Evolutionary conservation across 768 basidiomycete genomes (phyloP), one percentile per base, ranked within the genome.

Genomic region (Collybia nuda): DNA sequence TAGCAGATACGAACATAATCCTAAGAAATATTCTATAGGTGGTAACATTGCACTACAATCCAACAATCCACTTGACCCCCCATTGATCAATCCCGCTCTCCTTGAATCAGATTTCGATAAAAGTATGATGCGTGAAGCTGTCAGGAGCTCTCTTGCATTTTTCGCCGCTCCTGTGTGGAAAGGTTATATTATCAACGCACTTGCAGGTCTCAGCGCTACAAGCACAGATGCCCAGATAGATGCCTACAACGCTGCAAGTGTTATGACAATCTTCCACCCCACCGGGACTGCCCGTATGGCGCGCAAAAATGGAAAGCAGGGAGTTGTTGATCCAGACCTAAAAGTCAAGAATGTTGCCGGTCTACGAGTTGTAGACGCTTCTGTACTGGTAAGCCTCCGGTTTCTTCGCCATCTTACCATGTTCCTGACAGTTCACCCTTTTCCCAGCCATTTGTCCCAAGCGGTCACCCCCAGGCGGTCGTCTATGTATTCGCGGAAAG

Each of bases 281-380:
- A 56, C 57, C 7, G 57, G 62, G 0, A 64, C 63, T 1, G 63
- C 67, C 7, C 40, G 40, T 2, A 66, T 69, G 62, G 24, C 40
- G 4, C n/a, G 40, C 1, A 15, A 29, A 14, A 12, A 23, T 21
- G 40, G 40, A 1, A 8, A n/a, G 8, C 5, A 14, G 5, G 48
- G 48, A 6, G 48, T 50, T 2, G 48, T 50, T 5, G 40, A 35
- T n/a, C 48, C 48, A 1, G 55, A 67, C 38, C 50, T 72, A 21
- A 50, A 36, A 12, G 65, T 72, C 9, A 68, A 70, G 54, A 63
- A 64, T 3, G 54, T 65, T 2, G 35, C 22, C 1, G 69, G 65
- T 5, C 38, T 72, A 17, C 53, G 71, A 6, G 55, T 72, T 15
- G 62, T 70, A 14, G 69, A 72, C 53, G 59, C 63, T 15, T 66